Evolutionary conservation across 2,329 filamentous ascomycete genomes (phyloP).

Genomic region (Magnaporthiopsis incrustans): DNA sequence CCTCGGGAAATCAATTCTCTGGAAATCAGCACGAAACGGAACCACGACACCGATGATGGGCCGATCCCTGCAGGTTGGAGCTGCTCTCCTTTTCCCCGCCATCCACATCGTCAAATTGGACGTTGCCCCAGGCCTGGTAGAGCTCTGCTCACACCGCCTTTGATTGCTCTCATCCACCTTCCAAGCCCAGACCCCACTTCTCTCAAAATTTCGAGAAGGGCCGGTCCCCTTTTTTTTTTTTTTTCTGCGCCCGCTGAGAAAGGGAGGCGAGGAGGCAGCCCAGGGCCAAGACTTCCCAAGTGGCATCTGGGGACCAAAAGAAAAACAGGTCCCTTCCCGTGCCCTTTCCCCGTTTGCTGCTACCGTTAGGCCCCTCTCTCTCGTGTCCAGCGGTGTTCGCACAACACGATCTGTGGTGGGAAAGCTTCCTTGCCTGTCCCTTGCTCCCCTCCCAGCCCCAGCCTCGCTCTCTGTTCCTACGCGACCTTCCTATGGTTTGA

Average conservation of each 20-base stretch:
- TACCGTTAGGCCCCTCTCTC: too few species aligned
- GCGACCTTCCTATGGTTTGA: background rate
- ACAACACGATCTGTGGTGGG: background rate
- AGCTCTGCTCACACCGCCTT: background rate
- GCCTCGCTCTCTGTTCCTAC: background rate
- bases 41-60: background rate
- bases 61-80: background rate
- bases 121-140: too few species aligned
- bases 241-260: background rate
- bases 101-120: background rate
- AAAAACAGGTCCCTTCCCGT: background rate
- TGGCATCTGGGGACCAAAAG: background rate
- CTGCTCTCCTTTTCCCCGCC: background rate
- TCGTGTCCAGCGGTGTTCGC: background rate
- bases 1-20: too few species aligned
- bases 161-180: background rate
- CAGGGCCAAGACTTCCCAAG: background rate
- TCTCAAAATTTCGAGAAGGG: background rate
- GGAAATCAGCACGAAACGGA: background rate
- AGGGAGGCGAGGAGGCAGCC: background rate
- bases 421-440: background rate
- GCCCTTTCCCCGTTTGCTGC: background rate
- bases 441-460: background rate
- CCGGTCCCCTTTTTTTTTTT: background rate
- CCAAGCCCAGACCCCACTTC: background rate